phyloP scores from a whole-genome alignment of 331 rosid genomes.

The Malus hybrid region DNA sequence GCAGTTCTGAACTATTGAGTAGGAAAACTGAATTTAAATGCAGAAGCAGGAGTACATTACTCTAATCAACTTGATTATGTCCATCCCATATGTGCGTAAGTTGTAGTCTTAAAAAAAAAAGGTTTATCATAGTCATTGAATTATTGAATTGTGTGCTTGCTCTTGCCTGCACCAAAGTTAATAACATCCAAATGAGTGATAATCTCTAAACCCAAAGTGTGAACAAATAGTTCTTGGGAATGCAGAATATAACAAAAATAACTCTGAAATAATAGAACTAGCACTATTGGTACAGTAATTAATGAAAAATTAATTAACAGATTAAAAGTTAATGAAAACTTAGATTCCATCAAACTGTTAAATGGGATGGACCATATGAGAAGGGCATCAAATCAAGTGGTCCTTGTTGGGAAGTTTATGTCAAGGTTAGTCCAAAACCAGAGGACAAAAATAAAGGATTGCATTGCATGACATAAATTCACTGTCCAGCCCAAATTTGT shows the following conservation, averaged over 20 bases:
- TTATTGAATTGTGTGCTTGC: neutral
- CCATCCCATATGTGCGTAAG: too few relatives aligned
- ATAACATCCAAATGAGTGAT: neutral
- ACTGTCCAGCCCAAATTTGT: conserved; percentile 8
- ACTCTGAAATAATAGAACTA: too few relatives aligned
- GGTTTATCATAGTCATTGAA: neutral
- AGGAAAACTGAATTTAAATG: too few relatives aligned
- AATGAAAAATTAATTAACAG: neutral
- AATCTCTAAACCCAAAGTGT: neutral
- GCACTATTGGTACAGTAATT: neutral
- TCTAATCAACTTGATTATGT: neutral
- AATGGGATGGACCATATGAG: too few relatives aligned
- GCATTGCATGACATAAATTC: conserved; percentile 1
- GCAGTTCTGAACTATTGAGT: too few relatives aligned
- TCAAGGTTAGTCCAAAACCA: conserved; percentile 9
- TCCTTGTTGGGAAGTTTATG: conserved; percentile 24
- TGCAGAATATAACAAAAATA: neutral
- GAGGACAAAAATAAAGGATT: conserved; percentile 25
- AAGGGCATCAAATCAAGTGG: conserved; percentile 34
- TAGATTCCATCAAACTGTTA: too few relatives aligned
- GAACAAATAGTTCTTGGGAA: neutral
- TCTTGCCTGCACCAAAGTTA: neutral
- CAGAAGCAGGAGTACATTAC: rapidly evolving
- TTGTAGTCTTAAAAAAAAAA: too few relatives aligned
- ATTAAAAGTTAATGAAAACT: too few relatives aligned